Evolutionary conservation across 768 basidiomycete species (phyloP), one percentile per base, ranked within the genome.

Genomic region (Gymnopilus dilepis): DNA sequence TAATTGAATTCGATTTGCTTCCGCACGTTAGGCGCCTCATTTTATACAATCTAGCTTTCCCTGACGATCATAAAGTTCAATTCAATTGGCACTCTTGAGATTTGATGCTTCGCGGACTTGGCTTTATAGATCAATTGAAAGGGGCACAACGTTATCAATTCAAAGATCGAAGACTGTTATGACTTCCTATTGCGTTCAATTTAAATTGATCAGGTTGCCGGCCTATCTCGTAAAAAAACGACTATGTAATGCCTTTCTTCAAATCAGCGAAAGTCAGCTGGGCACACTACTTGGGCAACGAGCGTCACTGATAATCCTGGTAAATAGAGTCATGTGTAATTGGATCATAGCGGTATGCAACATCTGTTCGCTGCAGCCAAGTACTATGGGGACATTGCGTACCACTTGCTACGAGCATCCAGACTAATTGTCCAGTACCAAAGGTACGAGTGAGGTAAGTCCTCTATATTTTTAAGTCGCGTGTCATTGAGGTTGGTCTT

Each of bases 171-270:
- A 37, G 51, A 6, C 59, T 30, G 59, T 52, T 57, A 57, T 60
- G 48, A 47, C 52, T 60, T 50, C 41, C 42, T 45, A 66, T 60
- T 66, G 64, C 58, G 67, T 70, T 64, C 60, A 65, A 58, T 65
- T 50, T 63, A 55, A 60, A 66, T 68, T 63, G 67, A 70, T 72
- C 67, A 69, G 65, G 42, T 21, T 67, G 59, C 69, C 67, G 68
- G 60, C 70, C 67, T 67, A 30, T 17, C 47, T 31, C 31, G 47
- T 3, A 48, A 48, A 13, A 45, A 13, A 48, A 13, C 17, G 12
- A n/a, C 47, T 31, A 48, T 28, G 24, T 48, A 48, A 48, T 28
- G 15, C 2, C 28, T 48, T 12, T 28, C n/a, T 42, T 24, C 43
- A 45, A 24, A 22, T 22, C 6, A 45, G n/a, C n/a, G n/a, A n/a